Evolutionary conservation across 1,139 yeast species (phyloP), one percentile per base, ranked within the genome.

Genomic region (Geotrichum aggregatum): DNA sequence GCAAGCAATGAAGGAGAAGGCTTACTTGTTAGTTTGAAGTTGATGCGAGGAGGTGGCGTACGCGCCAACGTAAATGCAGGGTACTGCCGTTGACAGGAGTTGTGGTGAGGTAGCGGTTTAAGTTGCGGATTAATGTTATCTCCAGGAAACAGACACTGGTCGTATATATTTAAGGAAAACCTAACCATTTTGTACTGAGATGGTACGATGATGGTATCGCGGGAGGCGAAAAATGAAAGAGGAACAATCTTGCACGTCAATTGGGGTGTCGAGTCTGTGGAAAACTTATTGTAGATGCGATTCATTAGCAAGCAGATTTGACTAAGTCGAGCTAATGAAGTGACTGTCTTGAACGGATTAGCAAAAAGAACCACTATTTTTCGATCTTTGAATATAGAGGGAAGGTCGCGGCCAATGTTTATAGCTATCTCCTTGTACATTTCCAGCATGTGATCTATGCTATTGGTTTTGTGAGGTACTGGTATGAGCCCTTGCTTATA

Each of bases 91-190:
- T 60, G 61, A 16, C 45, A 43, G 19, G 35, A 19, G 10, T 40
- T 22, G 14, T 18, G 41, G 7, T 24, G 18, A 6, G 45, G 48
- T 2, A 35, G 43, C 19, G 39, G 49, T 10, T 14, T 44, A 36
- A n/a, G 31, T n/a, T n/a, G 46, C 10, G 26, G 39, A 33, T 31
- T 24, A 39, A 40, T 36, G 14, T 44, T 7, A 38, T 46, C 33
- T 2, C 45, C 41, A 8, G n/a, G 11, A n/a, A 18, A 58, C 13
- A 67, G 62, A 26, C 66, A 62, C 71, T 66, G 61, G 62, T 87
- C 87, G 69, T 87, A 91, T 3, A 88, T 68, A 31, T 78, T 75
- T 64, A 85, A 68, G 1, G 89, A 76, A 5, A 86, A 59, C 49
- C 75, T 75, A 1, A 80, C 70, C 36, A 82, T 64, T 34, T 71